Percentiles rank a stretch among this genome's conserved stretches.
phyloP scores from a whole-genome alignment of 352 stramenopile species.

The Pythium grandisporangium region DNA sequence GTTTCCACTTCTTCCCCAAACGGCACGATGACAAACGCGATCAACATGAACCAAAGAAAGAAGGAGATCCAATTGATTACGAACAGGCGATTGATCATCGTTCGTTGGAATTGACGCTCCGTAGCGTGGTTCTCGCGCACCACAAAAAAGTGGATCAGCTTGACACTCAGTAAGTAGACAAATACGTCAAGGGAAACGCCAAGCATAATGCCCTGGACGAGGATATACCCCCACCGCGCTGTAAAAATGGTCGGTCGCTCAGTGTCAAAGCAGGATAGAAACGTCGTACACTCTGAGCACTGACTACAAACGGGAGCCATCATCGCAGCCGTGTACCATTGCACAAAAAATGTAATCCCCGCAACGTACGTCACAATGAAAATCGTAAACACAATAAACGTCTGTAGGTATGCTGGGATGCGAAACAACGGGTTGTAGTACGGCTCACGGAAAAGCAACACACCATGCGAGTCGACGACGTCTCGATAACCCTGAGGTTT shows the following conservation, averaged over 20 bases:
- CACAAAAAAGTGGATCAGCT: conserved; percentile 78
- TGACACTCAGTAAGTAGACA: conserved; percentile 76
- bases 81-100: conserved; percentile 82
- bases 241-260: conserved; percentile 63
- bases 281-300: conserved; percentile 57
- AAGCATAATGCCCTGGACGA: conserved; percentile 72
- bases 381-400: conserved; percentile 65
- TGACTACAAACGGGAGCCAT: conserved; percentile 75
- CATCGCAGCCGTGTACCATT: conserved; percentile 84
- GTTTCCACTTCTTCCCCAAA: conserved; percentile 75
- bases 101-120: conserved; percentile 71
- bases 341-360: conserved; percentile 79
- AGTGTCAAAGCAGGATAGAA: conserved; percentile 79
- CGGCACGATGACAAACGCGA: conserved; percentile 82
- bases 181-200: conserved; percentile 80
- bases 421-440: conserved; percentile 77
- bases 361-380: conserved; percentile 76
- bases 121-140: conserved; percentile 77
- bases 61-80: conserved; percentile 88
- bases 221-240: conserved; percentile 75
- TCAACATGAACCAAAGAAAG: conserved; percentile 86
- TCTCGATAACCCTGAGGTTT: conserved; percentile 65
- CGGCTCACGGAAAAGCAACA: conserved; percentile 67
- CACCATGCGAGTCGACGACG: conserved; percentile 62
- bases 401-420: conserved; percentile 75